A percentile compares a stretch with the other conserved stretches of the same genome.
phyloP scores from a whole-genome alignment of 2,329 filamentous ascomycete species.

The Ophiognomonia clavigignenti-juglandacearum region DNA sequence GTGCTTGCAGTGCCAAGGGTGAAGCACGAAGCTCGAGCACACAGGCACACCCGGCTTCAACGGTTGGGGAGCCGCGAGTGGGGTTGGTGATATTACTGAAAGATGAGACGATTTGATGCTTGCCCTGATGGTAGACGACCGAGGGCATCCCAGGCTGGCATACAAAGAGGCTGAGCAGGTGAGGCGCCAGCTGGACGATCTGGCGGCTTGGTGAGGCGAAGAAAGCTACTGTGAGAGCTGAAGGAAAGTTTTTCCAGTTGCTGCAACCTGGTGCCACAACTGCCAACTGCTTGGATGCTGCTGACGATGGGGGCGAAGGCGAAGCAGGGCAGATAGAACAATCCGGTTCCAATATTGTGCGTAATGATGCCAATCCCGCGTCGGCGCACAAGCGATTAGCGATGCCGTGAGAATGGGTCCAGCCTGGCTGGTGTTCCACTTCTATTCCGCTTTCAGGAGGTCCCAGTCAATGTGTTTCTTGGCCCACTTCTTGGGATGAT shows the following conservation, averaged over 20 bases:
- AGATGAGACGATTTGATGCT: neutral
- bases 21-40: conserved; percentile 13
- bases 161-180: too few species aligned
- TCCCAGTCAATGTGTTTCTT: neutral
- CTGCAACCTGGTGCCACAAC: too few species aligned
- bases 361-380: neutral
- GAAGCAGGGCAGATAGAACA: neutral
- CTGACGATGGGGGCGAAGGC: conserved; percentile 21
- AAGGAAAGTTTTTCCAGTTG: too few species aligned
- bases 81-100: conserved; percentile 10
- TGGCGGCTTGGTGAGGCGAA: neutral
- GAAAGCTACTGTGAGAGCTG: too few species aligned
- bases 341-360: neutral
- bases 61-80: conserved; percentile 12
- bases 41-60: conserved; percentile 4
- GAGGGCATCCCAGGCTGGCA: too few species aligned
- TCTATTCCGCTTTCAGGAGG: conserved; percentile 8
- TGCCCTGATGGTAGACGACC: neutral
- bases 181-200: neutral
- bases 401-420: neutral
- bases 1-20: conserved; percentile 6
- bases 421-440: conserved; percentile 2
- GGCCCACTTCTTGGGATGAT: too few species aligned
- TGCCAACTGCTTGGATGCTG: too few species aligned
- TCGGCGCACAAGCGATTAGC: neutral